phyloP scores from a whole-genome alignment of 176 grass and related monocot genomes.

The Puccinellia tenuiflora region DNA sequence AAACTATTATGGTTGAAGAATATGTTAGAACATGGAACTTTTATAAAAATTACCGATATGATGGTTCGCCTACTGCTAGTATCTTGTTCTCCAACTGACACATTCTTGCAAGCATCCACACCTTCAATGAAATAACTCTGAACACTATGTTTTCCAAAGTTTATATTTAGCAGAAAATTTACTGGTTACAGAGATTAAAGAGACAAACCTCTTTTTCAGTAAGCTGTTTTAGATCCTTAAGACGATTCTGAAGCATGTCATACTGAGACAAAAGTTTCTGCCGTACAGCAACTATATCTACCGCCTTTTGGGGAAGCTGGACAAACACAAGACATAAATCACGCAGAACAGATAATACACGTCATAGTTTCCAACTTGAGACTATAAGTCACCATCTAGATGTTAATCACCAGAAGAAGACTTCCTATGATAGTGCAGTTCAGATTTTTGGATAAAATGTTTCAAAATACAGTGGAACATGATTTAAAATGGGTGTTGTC shows the following conservation, averaged over 20 bases:
- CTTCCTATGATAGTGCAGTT: not conserved
- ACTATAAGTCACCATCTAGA: not conserved
- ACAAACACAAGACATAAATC: slow-evolving; percentile 18
- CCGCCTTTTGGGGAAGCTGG: slow-evolving; percentile 76
- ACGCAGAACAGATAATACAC: slow-evolving; percentile 12
- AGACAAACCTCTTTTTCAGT: slow-evolving; percentile 73
- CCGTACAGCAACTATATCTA: slow-evolving; percentile 68
- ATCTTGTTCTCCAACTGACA: slow-evolving; percentile 97
- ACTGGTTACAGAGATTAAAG: slow-evolving; percentile 5
- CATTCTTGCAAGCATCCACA: slow-evolving; percentile 96
- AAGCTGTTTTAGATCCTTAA: slow-evolving; percentile 74
- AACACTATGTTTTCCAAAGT: slow-evolving; percentile 14
- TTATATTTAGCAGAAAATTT: slow-evolving; percentile 5
- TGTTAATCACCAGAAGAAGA: not conserved
- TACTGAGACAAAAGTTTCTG: slow-evolving; percentile 96
- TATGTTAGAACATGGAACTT: not conserved
- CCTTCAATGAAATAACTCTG: slow-evolving; percentile 42
- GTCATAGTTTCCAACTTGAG: not conserved
- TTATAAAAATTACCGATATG: slow-evolving; percentile 64
- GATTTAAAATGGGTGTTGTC: not conserved
- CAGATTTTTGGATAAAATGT: not conserved
- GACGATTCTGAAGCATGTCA: slow-evolving; percentile 77
- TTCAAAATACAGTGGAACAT: not conserved
- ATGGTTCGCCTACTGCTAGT: slow-evolving; percentile 84
- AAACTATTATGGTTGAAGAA: not conserved